A percentile compares a stretch with the other conserved stretches of the same genome.
phyloP scores from a whole-genome alignment of 306 rosid species.

The Dalbergia oliveri region DNA sequence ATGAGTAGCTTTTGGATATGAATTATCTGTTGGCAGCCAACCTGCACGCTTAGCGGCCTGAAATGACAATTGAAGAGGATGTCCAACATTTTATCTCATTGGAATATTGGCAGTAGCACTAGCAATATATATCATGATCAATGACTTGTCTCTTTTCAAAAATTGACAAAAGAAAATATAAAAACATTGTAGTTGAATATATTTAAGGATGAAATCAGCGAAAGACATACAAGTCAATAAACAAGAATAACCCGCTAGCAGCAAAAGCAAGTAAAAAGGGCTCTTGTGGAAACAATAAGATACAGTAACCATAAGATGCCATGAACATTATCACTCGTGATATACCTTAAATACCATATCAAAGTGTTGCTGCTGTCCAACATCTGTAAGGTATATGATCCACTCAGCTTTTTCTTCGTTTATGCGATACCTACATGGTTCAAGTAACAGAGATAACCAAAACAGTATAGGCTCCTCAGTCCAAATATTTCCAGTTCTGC shows the following conservation, averaged over 20 bases:
- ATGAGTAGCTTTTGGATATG: conserved; percentile 78
- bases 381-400: conserved; percentile 93
- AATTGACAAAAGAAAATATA: background rate
- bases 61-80: conserved; percentile 45
- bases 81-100: conserved; percentile 35
- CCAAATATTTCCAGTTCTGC: too few relatives aligned
- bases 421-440: conserved; percentile 79
- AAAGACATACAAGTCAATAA: conserved; percentile 27
- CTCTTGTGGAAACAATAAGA: conserved; percentile 23
- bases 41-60: conserved; percentile 93
- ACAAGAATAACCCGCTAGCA: conserved; percentile 15
- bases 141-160: conserved; percentile 20
- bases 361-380: conserved; percentile 97
- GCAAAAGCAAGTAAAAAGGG: conserved; percentile 34
- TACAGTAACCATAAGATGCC: conserved; percentile 31
- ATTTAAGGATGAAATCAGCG: conserved; percentile 10
- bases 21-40: conserved; percentile 76
- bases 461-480: background rate
- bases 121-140: conserved; percentile 11
- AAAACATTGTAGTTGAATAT: background rate
- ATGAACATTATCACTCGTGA: conserved; percentile 30
- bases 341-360: conserved; percentile 92
- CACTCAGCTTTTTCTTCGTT: conserved; percentile 92
- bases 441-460: conserved; percentile 46
- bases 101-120: conserved; percentile 32